Base-by-base conservation (phyloP, 148 eudicot species). In the Rhododendron griersonianum region DNA sequence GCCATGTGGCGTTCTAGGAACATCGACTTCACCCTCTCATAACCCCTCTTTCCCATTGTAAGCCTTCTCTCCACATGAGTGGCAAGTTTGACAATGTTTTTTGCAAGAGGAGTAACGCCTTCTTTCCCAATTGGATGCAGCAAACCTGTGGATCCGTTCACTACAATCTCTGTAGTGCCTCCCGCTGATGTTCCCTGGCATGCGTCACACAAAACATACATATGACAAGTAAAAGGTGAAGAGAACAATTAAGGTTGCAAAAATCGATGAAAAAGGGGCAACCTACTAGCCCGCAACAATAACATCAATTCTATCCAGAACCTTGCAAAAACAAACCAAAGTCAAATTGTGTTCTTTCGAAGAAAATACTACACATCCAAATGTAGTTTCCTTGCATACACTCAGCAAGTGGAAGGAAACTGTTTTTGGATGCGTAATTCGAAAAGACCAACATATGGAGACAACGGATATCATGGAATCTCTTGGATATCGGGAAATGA, bases 181-280 rank as follows among this genome's bases (percentile, higher is more conserved):
- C 99, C 99, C 55, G 99, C 99, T 73, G 98, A 95, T 51, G 99
- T 97, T 76, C 99, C 99, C 99, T 97, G 92, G 30, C 83, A 84
- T 44, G 11, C 25, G 18, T 85, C 69, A 61, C 30, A 76, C 23
- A n/a, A 25, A 80, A 84, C 8, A 28, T 3, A 57, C 57, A 45
- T 35, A 79, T 28, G 28, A 15, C 78, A 82, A 47, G 8, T 4
- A 23, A 21, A 74, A 15, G 8, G 25, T 44, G 21, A 19, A 28
- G 47, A 35, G 14, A 85, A 50, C 50, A 48, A n/a, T 30, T 23
- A 79, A 82, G 7, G 63, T 23, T 50, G 51, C 59, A 69, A 85
- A 65, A 65, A 48, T 61, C 41, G 57, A 15, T 15, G n/a, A 33
- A 18, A 18, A 14, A 9, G 6, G 55, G 74, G 35, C 33, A 67